phyloP scores from a whole-genome alignment of 2,329 filamentous ascomycete species.

The Trichoderma polysporum region DNA sequence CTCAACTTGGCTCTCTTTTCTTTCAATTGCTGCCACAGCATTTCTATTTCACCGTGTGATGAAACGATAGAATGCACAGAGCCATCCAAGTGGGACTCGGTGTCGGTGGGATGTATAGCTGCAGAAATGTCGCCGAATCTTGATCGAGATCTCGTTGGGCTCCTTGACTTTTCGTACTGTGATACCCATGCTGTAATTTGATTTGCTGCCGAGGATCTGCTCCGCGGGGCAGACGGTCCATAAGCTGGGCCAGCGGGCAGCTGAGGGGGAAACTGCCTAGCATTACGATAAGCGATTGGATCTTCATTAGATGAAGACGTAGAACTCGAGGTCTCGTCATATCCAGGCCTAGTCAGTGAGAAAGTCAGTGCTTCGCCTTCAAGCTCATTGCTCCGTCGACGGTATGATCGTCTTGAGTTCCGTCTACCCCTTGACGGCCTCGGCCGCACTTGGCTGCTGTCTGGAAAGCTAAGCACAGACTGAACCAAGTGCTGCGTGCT shows the following conservation, averaged over 20 bases:
- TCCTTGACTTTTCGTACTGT: constrained; percentile 32
- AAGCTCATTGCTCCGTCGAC: constrained; percentile 12
- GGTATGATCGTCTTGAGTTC: constrained; percentile 3
- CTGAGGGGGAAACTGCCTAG: constrained; percentile 35
- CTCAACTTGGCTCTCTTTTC: constrained; percentile 33
- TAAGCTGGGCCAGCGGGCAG: constrained; percentile 31
- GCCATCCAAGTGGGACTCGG: constrained; percentile 23
- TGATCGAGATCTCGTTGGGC: constrained; percentile 25
- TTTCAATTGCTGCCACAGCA: constrained; percentile 39
- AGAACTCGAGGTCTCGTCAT: constrained; percentile 26
- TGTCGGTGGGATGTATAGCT: constrained; percentile 15
- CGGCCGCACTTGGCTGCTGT: not conserved
- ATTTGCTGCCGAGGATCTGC: constrained; percentile 33
- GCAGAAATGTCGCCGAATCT: constrained; percentile 17
- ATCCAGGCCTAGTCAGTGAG: constrained; percentile 27
- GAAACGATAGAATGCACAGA: constrained; percentile 25
- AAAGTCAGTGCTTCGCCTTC: constrained; percentile 28
- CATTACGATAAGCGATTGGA: constrained; percentile 31
- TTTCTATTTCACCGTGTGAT: constrained; percentile 35
- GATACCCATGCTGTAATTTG: constrained; percentile 38
- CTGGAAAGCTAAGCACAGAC: not conserved
- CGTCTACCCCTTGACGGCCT: constrained; percentile 1
- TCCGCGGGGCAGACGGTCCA: constrained; percentile 26
- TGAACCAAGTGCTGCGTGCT: not conserved
- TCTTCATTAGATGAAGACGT: constrained; percentile 32